These are phyloP conservation scores for Stellera chamaejasme DNA, from an alignment of 345 rosid species.

Conservation along the genomic window DNA sequence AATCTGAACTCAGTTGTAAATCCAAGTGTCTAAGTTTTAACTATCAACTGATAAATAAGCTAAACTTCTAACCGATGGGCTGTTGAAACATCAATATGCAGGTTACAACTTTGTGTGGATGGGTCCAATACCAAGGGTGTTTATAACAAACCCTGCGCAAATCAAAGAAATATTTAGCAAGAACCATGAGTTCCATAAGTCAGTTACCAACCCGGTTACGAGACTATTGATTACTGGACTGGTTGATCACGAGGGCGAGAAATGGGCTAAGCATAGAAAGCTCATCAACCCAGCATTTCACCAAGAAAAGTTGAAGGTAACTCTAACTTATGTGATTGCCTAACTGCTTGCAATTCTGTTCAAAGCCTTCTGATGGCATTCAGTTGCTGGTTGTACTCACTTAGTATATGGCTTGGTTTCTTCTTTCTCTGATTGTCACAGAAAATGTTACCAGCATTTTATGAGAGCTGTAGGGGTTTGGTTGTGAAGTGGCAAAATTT, in stretches of 20 bases:
- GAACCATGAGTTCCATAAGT: constrained; percentile 25
- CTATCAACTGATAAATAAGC: no score
- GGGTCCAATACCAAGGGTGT: constrained; percentile 37
- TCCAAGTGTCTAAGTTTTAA: no score
- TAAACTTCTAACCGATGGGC: constrained; percentile 12
- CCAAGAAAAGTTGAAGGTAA: constrained; percentile 51
- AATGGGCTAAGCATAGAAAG: constrained; percentile 48
- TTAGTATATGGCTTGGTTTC: background rate
- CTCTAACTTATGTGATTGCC: background rate
- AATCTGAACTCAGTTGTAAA: no score
- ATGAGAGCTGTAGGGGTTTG: constrained; percentile 8
- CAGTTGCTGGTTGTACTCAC: background rate
- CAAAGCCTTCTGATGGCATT: background rate
- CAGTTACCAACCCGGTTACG: constrained; percentile 17
- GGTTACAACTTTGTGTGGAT: constrained; percentile 27
- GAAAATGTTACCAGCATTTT: constrained; percentile 22
- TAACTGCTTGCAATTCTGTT: constrained; percentile 1
- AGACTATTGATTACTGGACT: constrained; percentile 30
- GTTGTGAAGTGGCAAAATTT: constrained; percentile 13
- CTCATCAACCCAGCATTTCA: constrained; percentile 51
- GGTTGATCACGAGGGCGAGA: constrained; percentile 27
- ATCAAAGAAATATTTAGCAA: constrained; percentile 37
- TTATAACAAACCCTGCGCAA: constrained; percentile 34
- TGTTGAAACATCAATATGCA: background rate
- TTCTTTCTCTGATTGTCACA: constrained; percentile 1